phyloP scores from a whole-genome alignment of 2,329 filamentous ascomycete species.

The Pestalotiopsis sp. region DNA sequence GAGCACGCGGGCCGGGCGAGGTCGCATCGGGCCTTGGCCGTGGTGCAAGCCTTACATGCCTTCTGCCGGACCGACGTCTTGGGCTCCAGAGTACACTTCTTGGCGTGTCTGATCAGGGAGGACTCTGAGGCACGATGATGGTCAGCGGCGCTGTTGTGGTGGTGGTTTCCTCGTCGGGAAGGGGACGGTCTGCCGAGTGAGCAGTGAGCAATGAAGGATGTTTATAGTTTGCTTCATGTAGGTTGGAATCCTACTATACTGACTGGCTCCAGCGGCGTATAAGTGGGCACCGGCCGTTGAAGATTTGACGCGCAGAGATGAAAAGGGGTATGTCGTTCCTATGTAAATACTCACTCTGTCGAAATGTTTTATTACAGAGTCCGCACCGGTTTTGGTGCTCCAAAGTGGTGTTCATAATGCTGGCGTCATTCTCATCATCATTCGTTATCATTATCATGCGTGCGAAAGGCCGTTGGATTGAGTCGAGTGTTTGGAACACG shows the following conservation, averaged over 20 bases:
- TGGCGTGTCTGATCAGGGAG: conserved; percentile 22
- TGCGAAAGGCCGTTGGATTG: not conserved
- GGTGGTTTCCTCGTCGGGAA: not conserved
- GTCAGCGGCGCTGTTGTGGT: not conserved
- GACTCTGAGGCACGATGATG: conserved; percentile 16
- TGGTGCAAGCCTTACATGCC: conserved; percentile 26
- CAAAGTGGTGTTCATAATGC: conserved; percentile 6
- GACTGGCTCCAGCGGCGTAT: not conserved
- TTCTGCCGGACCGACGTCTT: conserved; percentile 23
- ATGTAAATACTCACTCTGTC: conserved; percentile 18
- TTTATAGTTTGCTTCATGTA: not conserved
- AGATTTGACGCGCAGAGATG: not conserved
- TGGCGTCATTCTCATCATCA: conserved; percentile 11
- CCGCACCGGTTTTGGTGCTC: conserved; percentile 15
- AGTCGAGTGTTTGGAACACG: not conserved
- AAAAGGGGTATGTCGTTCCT: conserved; percentile 4
- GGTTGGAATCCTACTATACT: not conserved
- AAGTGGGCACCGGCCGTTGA: not conserved
- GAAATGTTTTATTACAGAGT: conserved; percentile 22
- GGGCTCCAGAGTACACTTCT: conserved; percentile 23
- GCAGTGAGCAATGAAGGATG: not conserved
- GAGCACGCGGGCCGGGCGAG: conserved; percentile 23
- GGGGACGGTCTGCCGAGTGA: not conserved
- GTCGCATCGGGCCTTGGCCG: conserved; percentile 29
- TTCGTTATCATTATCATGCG: not conserved